These are phyloP conservation scores for Cotoneaster glaucophyllus DNA, from an alignment of 306 rosid genomes.

Conservation along the genomic window DNA sequence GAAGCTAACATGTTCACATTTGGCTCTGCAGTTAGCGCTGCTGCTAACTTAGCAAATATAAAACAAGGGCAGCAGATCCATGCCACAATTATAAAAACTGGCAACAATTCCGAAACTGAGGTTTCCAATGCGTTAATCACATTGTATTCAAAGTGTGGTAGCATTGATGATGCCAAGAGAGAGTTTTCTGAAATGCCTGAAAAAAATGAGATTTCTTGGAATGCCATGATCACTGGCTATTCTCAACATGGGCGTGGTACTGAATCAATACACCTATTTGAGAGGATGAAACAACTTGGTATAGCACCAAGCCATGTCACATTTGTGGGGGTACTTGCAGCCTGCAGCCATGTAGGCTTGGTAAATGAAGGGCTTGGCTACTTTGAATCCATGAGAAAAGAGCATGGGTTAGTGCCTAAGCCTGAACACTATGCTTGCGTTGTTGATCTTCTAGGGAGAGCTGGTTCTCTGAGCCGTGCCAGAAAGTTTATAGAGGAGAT, in stretches of 20 bases:
- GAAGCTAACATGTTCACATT: constrained; percentile 67
- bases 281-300: constrained; percentile 56
- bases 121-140: constrained; percentile 77
- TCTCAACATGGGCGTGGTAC: constrained; percentile 79
- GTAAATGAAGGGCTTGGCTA: constrained; percentile 66
- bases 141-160: constrained; percentile 77
- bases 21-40: constrained; percentile 76
- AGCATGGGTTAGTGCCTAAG: constrained; percentile 57
- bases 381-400: constrained; percentile 69
- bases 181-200: constrained; percentile 59
- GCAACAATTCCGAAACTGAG: constrained; percentile 65
- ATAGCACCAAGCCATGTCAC: constrained; percentile 69
- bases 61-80: constrained; percentile 73
- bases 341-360: constrained; percentile 89
- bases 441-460: constrained; percentile 80
- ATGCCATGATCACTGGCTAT: constrained; percentile 78
- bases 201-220: constrained; percentile 79
- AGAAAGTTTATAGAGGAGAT: constrained; percentile 53
- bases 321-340: constrained; percentile 75
- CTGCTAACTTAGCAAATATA: constrained; percentile 58
- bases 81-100: constrained; percentile 65
- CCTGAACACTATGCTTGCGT: constrained; percentile 83
- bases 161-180: constrained; percentile 57
- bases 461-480: constrained; percentile 62
- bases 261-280: constrained; percentile 62